Evolutionary conservation across 1,284 basidiomycete genomes (phyloP).

Genomic region (Paramarasmius palmivorus): DNA sequence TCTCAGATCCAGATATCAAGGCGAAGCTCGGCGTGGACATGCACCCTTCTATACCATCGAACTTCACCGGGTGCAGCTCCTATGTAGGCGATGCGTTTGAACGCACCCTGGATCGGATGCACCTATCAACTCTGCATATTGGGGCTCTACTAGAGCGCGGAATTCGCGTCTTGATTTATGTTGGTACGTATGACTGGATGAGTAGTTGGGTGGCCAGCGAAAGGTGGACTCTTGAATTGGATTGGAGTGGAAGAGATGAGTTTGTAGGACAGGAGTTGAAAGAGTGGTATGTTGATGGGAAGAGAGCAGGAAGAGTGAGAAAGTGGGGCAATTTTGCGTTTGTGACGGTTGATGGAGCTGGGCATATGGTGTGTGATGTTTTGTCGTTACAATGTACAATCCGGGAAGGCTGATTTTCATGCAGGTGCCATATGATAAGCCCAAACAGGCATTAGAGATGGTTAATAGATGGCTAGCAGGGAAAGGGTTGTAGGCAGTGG

Average conservation of each 20-base stretch:
- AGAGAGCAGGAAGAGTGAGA: conserved; percentile 49
- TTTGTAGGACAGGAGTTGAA: conserved; percentile 46
- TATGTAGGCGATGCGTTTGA: conserved; percentile 44
- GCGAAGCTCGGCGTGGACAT: conserved; percentile 57
- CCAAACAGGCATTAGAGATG: conserved; percentile 45
- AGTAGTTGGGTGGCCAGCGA: conserved; percentile 79
- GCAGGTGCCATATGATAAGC: conserved; percentile 55
- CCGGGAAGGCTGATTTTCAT: background rate
- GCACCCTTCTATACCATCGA: conserved; percentile 32
- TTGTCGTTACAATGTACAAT: background rate
- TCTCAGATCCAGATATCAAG: conserved; percentile 56
- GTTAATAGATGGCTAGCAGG: conserved; percentile 47
- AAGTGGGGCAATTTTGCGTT: conserved; percentile 54
- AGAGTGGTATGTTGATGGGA: conserved; percentile 52
- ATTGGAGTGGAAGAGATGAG: conserved; percentile 61
- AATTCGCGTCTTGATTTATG: conserved; percentile 73
- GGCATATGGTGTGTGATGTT: conserved; percentile 49
- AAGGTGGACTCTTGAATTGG: conserved; percentile 56
- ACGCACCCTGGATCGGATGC: conserved; percentile 38
- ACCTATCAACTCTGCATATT: conserved; percentile 56
- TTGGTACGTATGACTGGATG: conserved; percentile 72
- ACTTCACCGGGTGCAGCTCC: conserved; percentile 51
- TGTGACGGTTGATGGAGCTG: conserved; percentile 48
- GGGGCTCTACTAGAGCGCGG: conserved; percentile 74
- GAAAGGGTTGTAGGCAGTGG: too few species aligned